Percentiles rank a stretch among this genome's conserved stretches.
Conservation (phyloP, 768 basidiomycete genomes). For the Mycena maculata region DNA sequence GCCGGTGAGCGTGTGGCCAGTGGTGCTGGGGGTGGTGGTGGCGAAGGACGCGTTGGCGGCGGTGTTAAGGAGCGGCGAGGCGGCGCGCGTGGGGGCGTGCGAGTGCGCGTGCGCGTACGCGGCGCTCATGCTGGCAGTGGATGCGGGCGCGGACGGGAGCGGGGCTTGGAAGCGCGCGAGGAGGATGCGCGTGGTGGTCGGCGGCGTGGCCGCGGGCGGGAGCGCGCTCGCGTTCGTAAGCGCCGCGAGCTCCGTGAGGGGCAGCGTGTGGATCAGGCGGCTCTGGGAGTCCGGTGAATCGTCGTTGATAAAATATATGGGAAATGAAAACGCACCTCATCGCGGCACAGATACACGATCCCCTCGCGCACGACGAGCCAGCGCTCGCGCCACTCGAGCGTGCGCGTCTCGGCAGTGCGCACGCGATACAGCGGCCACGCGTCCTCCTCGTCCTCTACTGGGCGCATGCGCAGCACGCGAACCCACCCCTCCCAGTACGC, state of each 20-base stretch:
- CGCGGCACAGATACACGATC: constrained; percentile 22
- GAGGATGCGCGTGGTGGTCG: constrained; percentile 24
- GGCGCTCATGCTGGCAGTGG: no score
- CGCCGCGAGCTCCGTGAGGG: constrained; percentile 23
- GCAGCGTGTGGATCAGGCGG: constrained; percentile 26
- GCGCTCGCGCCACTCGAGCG: constrained; percentile 34
- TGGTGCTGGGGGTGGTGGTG: no score
- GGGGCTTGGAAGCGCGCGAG: constrained; percentile 32
- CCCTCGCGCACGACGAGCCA: constrained; percentile 37
- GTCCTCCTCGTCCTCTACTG: constrained; percentile 38
- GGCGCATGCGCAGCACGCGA: constrained; percentile 60
- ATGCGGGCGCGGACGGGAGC: background rate
- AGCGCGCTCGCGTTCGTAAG: constrained; percentile 23
- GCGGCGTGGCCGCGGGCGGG: constrained; percentile 11
- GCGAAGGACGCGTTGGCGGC: constrained; percentile 31
- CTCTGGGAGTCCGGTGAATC: constrained; percentile 1
- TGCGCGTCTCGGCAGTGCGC: constrained; percentile 46
- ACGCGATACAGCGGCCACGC: constrained; percentile 36
- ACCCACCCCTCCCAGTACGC: constrained; percentile 72
- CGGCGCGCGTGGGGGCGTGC: constrained; percentile 18
- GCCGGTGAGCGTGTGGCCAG: no score
- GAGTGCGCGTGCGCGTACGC: background rate
- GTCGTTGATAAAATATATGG: background rate
- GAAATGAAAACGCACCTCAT: constrained; percentile 25
- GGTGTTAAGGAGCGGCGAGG: constrained; percentile 10